Evolutionary conservation across 2,329 filamentous ascomycete genomes (phyloP).

Genomic region (Sarocladium strictum): DNA sequence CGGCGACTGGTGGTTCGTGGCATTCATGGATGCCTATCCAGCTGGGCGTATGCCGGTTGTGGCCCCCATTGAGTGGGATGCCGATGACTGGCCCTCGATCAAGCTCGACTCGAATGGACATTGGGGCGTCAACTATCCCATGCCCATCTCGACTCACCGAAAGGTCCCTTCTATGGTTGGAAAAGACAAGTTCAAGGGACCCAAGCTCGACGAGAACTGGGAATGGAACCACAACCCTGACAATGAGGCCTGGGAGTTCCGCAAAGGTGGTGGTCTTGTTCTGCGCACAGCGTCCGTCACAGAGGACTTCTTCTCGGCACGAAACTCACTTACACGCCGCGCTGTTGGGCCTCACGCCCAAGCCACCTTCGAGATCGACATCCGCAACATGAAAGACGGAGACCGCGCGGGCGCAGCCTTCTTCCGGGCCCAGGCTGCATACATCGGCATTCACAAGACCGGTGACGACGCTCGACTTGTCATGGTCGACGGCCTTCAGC

Average conservation of each 20-base stretch:
- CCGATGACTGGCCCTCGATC: slow-evolving; percentile 43
- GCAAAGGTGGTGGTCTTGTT: slow-evolving; percentile 31
- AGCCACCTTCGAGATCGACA: slow-evolving; percentile 45
- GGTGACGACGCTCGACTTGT: slow-evolving; percentile 24
- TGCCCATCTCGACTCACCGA: slow-evolving; percentile 20
- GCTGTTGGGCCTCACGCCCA: slow-evolving; percentile 37
- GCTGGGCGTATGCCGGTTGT: slow-evolving; percentile 51
- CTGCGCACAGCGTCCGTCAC: slow-evolving; percentile 47
- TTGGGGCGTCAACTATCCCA: slow-evolving; percentile 41
- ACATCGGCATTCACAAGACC: slow-evolving; percentile 42
- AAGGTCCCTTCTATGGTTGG: slow-evolving; percentile 25
- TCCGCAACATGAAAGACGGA: slow-evolving; percentile 41
- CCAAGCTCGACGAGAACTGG: slow-evolving; percentile 38
- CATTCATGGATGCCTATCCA: slow-evolving; percentile 50
- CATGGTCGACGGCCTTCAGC: slow-evolving; percentile 28
- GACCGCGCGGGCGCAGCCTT: slow-evolving; percentile 46
- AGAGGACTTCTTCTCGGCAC: slow-evolving; percentile 39
- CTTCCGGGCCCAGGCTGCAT: slow-evolving; percentile 47
- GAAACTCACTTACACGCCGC: slow-evolving; percentile 42
- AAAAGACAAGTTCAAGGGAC: slow-evolving; percentile 38
- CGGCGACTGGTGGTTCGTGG: slow-evolving; percentile 54
- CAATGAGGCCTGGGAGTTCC: slow-evolving; percentile 19
- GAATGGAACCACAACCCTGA: slow-evolving; percentile 62
- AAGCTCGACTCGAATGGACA: slow-evolving; percentile 35
- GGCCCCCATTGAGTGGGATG: slow-evolving; percentile 46